Conservation (phyloP, 768 basidiomycete species). For the Dioszegia hungarica region DNA sequence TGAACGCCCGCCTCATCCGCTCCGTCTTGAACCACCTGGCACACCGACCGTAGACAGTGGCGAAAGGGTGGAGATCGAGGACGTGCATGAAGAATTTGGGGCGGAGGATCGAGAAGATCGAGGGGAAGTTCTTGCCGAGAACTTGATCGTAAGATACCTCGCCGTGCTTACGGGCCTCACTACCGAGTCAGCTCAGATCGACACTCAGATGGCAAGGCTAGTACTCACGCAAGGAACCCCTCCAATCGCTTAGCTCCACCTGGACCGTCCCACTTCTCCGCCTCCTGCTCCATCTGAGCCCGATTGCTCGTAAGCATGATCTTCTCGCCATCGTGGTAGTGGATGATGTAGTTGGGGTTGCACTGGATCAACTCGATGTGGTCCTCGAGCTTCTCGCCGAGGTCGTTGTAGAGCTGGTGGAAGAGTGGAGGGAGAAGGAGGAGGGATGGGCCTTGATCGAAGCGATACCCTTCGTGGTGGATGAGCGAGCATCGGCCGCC, state of each 20-base stretch:
- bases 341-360: constrained; percentile 52
- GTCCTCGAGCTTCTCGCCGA: constrained; percentile 47
- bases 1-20: constrained; percentile 50
- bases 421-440: constrained; percentile 51
- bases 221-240: constrained; percentile 38
- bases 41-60: constrained; percentile 42
- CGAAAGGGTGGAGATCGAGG: constrained; percentile 47
- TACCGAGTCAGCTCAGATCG: neutral
- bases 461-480: constrained; percentile 50
- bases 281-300: constrained; percentile 47
- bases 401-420: constrained; percentile 49
- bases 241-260: constrained; percentile 48
- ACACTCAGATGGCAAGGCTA: neutral
- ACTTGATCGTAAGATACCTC: constrained; percentile 50
- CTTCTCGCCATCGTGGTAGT: constrained; percentile 52
- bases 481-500: constrained; percentile 53
- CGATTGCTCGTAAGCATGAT: constrained; percentile 49
- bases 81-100: constrained; percentile 47
- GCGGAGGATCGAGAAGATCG: constrained; percentile 46
- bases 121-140: constrained; percentile 49
- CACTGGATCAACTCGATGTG: constrained; percentile 51
- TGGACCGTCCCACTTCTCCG: constrained; percentile 50
- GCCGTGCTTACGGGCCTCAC: constrained; percentile 47
- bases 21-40: constrained; percentile 48
- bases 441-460: constrained; percentile 51